Base-by-base conservation (phyloP, 2,329 filamentous ascomycete genomes). In the Clonostachys chloroleuca region DNA sequence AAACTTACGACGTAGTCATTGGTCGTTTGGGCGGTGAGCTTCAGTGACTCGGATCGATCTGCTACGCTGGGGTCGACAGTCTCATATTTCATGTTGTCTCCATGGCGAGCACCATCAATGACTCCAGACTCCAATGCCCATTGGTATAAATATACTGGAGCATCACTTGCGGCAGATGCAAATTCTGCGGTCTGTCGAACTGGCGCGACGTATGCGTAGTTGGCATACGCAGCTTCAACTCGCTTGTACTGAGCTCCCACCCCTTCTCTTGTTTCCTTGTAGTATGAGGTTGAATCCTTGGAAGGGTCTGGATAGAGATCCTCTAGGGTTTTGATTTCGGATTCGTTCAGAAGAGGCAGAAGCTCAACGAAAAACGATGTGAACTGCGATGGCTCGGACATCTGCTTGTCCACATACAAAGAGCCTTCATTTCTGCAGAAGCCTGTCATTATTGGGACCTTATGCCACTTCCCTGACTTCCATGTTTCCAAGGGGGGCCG, bases 401-500 rank as follows among this genome's bases (percentile, higher is more conserved):
- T 69, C 5, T 59, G 53, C 33, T 70, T 64, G 0, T 83, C 75
- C 1, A 88, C 78, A 55, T 88, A 89, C 34, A 76, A 64, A 1
- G 81, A 75, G 5, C 85, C 86, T 60, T 89, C 86, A 54, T 89
- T 84, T 37, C 79, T 78, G 56, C 83, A 83, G 65, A 83, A 89
- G 4, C 86, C 86, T 0, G 84, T 87, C 49, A 89, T 67, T 39
- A 89, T 77, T 1, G 59, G 59, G 0, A 61, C 49, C 20, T 57
- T 59, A 46, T 59, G 58, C 58, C 58, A 60, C 34, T 52, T 54
- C 12, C 53, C 59, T 13, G 48, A 40, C 18, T 49, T 47, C 82
- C 81, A 86, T 9, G 75, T 73, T 18, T 75, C 69, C 3, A 86
- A 68, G 2, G 85, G 84, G 2, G 77, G 68, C 8, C 74, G 69